These are phyloP conservation scores for Yamadazyma sp. DNA, from an alignment of 1,139 yeast genomes.

Conservation along the genomic window DNA sequence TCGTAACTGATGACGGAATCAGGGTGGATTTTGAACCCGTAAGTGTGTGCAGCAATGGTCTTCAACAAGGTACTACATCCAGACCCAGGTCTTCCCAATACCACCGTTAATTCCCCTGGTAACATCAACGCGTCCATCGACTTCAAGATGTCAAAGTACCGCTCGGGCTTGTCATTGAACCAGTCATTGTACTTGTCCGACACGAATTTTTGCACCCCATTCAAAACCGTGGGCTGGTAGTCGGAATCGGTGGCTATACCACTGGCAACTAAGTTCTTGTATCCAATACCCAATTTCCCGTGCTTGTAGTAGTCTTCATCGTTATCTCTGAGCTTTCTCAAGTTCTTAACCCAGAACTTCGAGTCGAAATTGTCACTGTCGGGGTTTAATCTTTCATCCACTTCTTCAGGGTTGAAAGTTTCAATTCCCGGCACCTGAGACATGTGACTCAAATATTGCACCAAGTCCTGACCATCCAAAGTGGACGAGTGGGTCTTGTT, in stretches of 20 bases:
- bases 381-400: slow-evolving; percentile 25
- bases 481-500: slow-evolving; percentile 15
- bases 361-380: slow-evolving; percentile 57
- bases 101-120: slow-evolving; percentile 77
- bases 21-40: slow-evolving; percentile 63
- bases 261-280: slow-evolving; percentile 64
- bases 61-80: slow-evolving; percentile 82
- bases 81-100: slow-evolving; percentile 80
- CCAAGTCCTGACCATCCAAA: slow-evolving; percentile 47
- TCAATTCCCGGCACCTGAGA: slow-evolving; percentile 53
- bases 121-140: slow-evolving; percentile 37
- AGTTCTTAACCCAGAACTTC: slow-evolving; percentile 71
- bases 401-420: slow-evolving; percentile 24
- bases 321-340: slow-evolving; percentile 50
- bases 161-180: slow-evolving; percentile 14
- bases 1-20: slow-evolving; percentile 43
- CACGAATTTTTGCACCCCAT: slow-evolving; percentile 34
- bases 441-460: slow-evolving; percentile 50
- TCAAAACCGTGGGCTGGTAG: slow-evolving; percentile 72
- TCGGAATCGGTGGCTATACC: slow-evolving; percentile 81
- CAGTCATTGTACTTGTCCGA: slow-evolving; percentile 15
- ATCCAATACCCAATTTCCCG: slow-evolving; percentile 65
- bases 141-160: slow-evolving; percentile 31
- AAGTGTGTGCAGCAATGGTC: slow-evolving; percentile 67
- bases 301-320: slow-evolving; percentile 68